Conservation (phyloP, 768 basidiomycete species). For the Xerocomellus dryophilus region DNA sequence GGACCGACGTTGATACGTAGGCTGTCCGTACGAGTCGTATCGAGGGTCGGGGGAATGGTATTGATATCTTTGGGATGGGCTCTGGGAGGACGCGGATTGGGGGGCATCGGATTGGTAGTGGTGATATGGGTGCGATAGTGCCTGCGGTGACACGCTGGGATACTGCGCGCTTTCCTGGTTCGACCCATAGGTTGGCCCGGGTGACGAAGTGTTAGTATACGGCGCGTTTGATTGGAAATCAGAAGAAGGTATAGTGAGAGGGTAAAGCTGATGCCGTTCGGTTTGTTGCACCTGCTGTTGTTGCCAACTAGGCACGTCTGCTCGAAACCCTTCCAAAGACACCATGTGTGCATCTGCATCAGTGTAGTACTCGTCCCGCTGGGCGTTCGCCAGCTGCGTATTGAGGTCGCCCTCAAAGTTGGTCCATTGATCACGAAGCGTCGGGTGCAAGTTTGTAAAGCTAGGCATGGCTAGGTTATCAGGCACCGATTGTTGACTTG, state of each 20-base stretch:
- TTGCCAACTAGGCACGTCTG: not conserved
- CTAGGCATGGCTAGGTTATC: constrained; percentile 15
- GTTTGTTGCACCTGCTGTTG: constrained; percentile 13
- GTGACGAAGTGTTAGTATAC: constrained; percentile 1
- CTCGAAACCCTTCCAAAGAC: constrained; percentile 1
- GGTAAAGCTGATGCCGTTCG: constrained; percentile 23
- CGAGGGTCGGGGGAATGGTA: constrained; percentile 12
- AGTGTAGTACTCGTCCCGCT: constrained; percentile 25
- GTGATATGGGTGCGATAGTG: constrained; percentile 7
- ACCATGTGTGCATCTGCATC: constrained; percentile 20
- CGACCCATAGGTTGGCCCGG: constrained; percentile 7
- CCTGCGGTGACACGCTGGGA: constrained; percentile 5
- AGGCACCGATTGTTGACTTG: constrained; percentile 26
- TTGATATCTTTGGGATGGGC: constrained; percentile 9
- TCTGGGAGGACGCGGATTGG: constrained; percentile 23
- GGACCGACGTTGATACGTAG: constrained; percentile 12
- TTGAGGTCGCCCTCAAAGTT: constrained; percentile 55
- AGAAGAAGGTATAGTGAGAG: constrained; percentile 24
- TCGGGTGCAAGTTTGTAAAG: constrained; percentile 54
- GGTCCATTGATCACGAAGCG: constrained; percentile 51
- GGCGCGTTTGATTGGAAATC: constrained; percentile 5
- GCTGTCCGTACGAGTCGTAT: constrained; percentile 15
- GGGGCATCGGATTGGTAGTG: constrained; percentile 12
- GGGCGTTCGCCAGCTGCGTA: constrained; percentile 43
- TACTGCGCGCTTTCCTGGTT: constrained; percentile 2